Percentiles rank a stretch among this genome's conserved stretches.
Conservation (phyloP, 768 basidiomycete species). For the Kwoniella bestiolae region DNA sequence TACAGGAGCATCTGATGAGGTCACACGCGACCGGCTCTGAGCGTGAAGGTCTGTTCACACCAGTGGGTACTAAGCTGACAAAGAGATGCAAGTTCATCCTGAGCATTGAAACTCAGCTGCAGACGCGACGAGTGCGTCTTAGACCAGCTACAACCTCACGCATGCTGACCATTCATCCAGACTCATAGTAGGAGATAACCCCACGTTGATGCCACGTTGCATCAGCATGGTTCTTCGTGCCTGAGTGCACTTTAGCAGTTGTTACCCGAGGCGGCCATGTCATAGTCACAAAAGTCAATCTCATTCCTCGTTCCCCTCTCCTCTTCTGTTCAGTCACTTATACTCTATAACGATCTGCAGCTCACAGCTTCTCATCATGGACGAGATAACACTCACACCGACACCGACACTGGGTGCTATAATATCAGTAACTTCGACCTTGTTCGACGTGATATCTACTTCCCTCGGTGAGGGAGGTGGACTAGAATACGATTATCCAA, state of each 20-base stretch:
- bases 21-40: too few species aligned
- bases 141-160: too few species aligned
- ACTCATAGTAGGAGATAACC: background rate
- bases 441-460: constrained; percentile 27
- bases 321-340: background rate
- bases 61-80: too few species aligned
- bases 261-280: background rate
- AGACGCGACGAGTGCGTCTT: too few species aligned
- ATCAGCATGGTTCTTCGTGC: background rate
- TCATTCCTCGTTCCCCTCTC: background rate
- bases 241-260: background rate
- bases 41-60: too few species aligned
- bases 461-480: constrained; percentile 3
- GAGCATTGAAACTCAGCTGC: too few species aligned
- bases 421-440: constrained; percentile 23
- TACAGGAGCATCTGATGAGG: too few species aligned
- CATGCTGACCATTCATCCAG: too few species aligned
- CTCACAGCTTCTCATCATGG: too few species aligned
- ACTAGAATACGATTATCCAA: constrained; percentile 1
- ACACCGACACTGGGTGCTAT: constrained; percentile 18
- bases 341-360: too few species aligned
- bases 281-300: background rate
- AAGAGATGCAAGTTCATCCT: too few species aligned
- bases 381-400: constrained; percentile 17
- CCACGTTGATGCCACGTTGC: background rate